Percentiles rank a stretch among this genome's conserved stretches.
Conservation (phyloP, 768 basidiomycete species). For the Asterophora lycoperdoides region DNA sequence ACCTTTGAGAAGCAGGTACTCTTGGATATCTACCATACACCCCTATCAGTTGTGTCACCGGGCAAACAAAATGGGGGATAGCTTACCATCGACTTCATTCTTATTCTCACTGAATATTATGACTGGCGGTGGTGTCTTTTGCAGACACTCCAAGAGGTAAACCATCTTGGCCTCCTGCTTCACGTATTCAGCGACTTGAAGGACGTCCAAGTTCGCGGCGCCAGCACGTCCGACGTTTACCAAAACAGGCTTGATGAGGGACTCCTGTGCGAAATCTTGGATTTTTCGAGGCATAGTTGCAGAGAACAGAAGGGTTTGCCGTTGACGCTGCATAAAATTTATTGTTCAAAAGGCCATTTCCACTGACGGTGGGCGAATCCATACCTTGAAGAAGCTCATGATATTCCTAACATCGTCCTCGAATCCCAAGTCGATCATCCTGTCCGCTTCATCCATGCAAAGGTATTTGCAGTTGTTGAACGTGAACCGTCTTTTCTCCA, state of each 20-base stretch:
- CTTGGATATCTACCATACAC: constrained; percentile 81
- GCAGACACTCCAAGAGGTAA: constrained; percentile 93
- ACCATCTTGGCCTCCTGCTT: constrained; percentile 99
- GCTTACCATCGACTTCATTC: constrained; percentile 97
- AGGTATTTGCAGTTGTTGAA: constrained; percentile 93
- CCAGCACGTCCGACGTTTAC: constrained; percentile 98
- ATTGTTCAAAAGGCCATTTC: not conserved
- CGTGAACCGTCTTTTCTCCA: constrained; percentile 91
- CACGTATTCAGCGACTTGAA: constrained; percentile 97
- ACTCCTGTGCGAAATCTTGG: constrained; percentile 97
- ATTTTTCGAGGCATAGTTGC: constrained; percentile 99
- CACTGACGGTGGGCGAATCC: constrained; percentile 12
- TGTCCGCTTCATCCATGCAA: constrained; percentile 98
- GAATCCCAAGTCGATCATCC: constrained; percentile 99
- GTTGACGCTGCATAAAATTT: constrained; percentile 64
- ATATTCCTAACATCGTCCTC: constrained; percentile 99
- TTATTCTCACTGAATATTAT: constrained; percentile 99
- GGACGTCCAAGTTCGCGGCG: constrained; percentile 93
- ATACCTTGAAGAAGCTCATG: constrained; percentile 97
- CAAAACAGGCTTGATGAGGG: constrained; percentile 88
- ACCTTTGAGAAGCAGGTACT: constrained; percentile 93
- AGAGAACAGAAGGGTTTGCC: constrained; percentile 95
- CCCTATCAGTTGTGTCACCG: not conserved
- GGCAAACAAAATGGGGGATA: not conserved
- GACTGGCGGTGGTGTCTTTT: constrained; percentile 97